A percentile compares a stretch with the other conserved stretches of the same genome.
Evolutionary conservation across 2,329 filamentous ascomycete genomes (phyloP).

Genomic region (Diaporthe ilicicola): DNA sequence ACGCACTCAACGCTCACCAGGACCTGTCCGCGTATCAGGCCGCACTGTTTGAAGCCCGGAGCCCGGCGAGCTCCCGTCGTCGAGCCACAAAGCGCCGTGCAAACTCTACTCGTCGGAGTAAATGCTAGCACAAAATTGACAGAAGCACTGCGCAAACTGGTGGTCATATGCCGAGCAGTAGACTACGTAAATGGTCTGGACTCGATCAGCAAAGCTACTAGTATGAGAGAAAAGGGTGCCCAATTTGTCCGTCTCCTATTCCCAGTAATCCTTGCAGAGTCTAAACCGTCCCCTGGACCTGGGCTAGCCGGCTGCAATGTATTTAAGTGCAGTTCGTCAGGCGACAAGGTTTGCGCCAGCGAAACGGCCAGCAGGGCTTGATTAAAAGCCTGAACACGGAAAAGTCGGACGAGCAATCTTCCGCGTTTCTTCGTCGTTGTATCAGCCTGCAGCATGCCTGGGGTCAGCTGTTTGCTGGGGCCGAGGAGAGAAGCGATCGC

Average conservation of each 20-base stretch:
- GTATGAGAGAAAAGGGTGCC: background rate
- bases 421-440: background rate
- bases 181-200: background rate
- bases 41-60: background rate
- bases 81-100: background rate
- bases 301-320: background rate
- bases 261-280: background rate
- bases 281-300: background rate
- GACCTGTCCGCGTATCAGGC: background rate
- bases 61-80: background rate
- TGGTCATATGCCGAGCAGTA: background rate
- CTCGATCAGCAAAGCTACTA: constrained; percentile 2
- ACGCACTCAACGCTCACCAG: background rate
- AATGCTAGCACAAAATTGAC: background rate
- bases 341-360: constrained; percentile 2
- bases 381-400: background rate
- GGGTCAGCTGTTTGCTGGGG: background rate
- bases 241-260: background rate
- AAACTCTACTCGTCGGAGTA: background rate
- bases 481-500: background rate
- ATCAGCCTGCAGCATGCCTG: background rate
- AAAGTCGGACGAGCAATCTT: background rate
- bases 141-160: background rate
- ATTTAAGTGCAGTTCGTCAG: background rate
- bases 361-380: background rate